Conservation (phyloP, 2,329 filamentous ascomycete species). For the Fonsecaea monophora region DNA sequence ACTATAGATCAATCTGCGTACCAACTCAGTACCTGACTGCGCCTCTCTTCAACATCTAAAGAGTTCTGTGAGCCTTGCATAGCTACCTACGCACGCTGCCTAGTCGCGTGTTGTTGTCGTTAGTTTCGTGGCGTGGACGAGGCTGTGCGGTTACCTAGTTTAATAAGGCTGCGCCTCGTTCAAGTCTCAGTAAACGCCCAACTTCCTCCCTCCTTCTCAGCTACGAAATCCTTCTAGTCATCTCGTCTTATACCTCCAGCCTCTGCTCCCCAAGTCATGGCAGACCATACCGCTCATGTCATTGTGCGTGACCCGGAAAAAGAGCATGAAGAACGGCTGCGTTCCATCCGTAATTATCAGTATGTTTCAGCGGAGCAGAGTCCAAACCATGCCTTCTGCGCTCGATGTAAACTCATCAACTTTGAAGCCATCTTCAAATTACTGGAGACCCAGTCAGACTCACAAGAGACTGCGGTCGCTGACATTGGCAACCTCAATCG, state of each 20-base stretch:
- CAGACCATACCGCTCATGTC: not conserved
- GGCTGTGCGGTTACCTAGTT: too few relatives aligned
- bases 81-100: too few relatives aligned
- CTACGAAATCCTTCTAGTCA: too few relatives aligned
- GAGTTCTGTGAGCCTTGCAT: too few relatives aligned
- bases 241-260: not conserved
- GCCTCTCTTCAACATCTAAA: too few relatives aligned
- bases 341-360: not conserved
- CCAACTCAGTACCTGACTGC: too few relatives aligned
- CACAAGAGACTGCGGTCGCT: not conserved
- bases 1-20: too few relatives aligned
- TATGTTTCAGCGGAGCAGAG: not conserved
- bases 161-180: too few relatives aligned
- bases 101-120: too few relatives aligned
- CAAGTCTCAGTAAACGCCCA: too few relatives aligned
- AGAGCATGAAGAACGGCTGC: slow-evolving; percentile 3
- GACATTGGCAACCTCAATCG: slow-evolving; percentile 1
- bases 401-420: slow-evolving; percentile 6
- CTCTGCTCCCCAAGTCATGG: not conserved
- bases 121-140: too few relatives aligned
- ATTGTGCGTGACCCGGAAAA: not conserved
- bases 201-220: too few relatives aligned
- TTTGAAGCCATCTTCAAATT: slow-evolving; percentile 7
- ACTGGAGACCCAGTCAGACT: not conserved
- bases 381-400: slow-evolving; percentile 4